Evolutionary conservation across 176 grass and related monocot species (phyloP).

Genomic region (Bolboschoenus planiculmis): DNA sequence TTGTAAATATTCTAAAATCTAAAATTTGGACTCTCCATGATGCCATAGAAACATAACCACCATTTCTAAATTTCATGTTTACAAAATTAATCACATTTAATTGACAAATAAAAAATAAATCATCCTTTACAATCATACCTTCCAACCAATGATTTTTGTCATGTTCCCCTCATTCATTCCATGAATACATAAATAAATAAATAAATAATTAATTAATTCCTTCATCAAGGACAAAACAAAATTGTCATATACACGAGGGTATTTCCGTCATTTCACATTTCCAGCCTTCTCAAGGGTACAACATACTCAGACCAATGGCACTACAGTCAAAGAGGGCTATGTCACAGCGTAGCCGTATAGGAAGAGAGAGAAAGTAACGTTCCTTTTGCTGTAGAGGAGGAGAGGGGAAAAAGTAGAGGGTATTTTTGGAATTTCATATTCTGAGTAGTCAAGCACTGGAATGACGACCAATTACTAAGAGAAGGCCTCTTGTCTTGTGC

Average conservation of each 20-base stretch:
- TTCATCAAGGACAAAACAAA: neutral
- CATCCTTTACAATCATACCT: neutral
- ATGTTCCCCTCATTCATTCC: too few species aligned
- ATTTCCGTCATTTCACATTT: neutral
- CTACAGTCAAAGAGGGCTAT: conserved; percentile 16
- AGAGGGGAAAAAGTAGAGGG: neutral
- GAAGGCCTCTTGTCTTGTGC: neutral
- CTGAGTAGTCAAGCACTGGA: neutral
- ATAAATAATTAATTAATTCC: neutral
- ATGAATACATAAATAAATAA: neutral
- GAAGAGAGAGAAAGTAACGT: conserved; percentile 16
- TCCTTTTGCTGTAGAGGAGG: neutral
- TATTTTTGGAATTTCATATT: neutral
- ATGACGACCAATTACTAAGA: neutral
- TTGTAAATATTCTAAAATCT: too few species aligned
- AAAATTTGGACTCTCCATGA: neutral
- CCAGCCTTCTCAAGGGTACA: neutral
- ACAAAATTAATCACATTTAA: neutral
- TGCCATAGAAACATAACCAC: neutral
- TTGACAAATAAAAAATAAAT: neutral
- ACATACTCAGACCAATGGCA: neutral
- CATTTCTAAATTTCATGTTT: neutral
- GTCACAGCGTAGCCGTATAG: neutral
- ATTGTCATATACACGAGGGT: neutral
- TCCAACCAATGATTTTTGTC: neutral